A percentile compares a stretch with the other conserved stretches of the same genome.
Evolutionary conservation across 1,284 basidiomycete genomes (phyloP).

Genomic region (Phylloporus sp.): DNA sequence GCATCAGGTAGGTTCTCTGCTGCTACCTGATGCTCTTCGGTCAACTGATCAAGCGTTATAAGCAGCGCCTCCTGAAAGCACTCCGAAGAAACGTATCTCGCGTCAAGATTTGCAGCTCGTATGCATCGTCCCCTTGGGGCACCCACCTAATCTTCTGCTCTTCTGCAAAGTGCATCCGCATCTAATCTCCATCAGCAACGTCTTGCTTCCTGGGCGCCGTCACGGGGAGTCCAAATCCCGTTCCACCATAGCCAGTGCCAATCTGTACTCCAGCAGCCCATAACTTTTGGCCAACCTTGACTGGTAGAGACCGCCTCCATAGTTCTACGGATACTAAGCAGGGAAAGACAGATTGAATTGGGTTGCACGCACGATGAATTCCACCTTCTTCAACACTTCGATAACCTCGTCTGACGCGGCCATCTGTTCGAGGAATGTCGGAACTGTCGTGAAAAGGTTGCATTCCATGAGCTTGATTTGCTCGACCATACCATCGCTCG

Average conservation of each 20-base stretch:
- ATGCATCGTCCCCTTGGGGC: not conserved
- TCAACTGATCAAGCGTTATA: not conserved
- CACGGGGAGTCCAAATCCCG: slow-evolving; percentile 30
- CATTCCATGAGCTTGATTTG: not conserved
- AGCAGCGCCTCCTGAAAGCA: not conserved
- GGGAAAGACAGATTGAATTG: too few relatives aligned
- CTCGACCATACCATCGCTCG: slow-evolving; percentile 18
- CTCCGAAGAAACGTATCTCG: not conserved
- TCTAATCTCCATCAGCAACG: slow-evolving; percentile 32
- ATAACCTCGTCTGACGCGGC: slow-evolving; percentile 10
- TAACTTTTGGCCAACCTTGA: slow-evolving; percentile 27
- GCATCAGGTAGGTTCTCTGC: slow-evolving; percentile 36
- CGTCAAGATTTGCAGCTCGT: slow-evolving; percentile 2
- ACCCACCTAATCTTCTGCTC: slow-evolving; percentile 26
- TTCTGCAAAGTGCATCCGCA: slow-evolving; percentile 25
- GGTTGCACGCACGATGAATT: slow-evolving; percentile 18
- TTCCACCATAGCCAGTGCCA: slow-evolving; percentile 28
- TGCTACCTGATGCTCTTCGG: not conserved
- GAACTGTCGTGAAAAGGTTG: slow-evolving; percentile 23
- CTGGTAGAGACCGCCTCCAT: slow-evolving; percentile 31
- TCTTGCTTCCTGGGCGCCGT: slow-evolving; percentile 2
- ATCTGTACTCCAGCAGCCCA: slow-evolving; percentile 26
- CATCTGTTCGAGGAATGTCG: slow-evolving; percentile 28
- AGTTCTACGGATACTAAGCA: slow-evolving; percentile 16
- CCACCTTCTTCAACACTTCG: slow-evolving; percentile 15